Conservation (phyloP, 2,329 filamentous ascomycete genomes). For the Chrysosporium keratinophilum region DNA sequence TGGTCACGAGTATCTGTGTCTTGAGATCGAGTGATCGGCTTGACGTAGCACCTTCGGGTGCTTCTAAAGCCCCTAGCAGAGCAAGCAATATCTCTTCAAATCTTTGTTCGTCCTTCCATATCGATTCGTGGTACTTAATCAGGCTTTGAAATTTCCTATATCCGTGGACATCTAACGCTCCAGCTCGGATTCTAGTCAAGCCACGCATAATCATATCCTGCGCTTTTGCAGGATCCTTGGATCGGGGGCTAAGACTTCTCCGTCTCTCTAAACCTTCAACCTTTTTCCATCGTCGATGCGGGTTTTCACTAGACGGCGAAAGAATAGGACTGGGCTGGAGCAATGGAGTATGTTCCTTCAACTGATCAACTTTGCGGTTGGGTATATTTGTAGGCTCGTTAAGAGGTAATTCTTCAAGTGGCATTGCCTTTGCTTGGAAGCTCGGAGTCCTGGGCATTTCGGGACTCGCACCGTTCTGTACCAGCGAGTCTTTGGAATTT, state of each 20-base stretch:
- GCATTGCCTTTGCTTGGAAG: slow-evolving; percentile 22
- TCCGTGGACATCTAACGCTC: slow-evolving; percentile 32
- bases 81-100: slow-evolving; percentile 32
- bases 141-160: slow-evolving; percentile 36
- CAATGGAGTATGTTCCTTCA: slow-evolving; percentile 12
- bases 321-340: slow-evolving; percentile 9
- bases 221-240: slow-evolving; percentile 30
- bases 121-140: slow-evolving; percentile 29
- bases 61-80: slow-evolving; percentile 31
- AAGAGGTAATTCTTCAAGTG: slow-evolving; percentile 31
- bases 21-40: slow-evolving; percentile 29
- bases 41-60: slow-evolving; percentile 21
- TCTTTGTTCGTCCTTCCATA: slow-evolving; percentile 28
- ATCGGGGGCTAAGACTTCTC: slow-evolving; percentile 30
- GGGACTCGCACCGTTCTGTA: slow-evolving; percentile 14
- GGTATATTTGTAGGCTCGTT: slow-evolving; percentile 27
- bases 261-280: slow-evolving; percentile 23
- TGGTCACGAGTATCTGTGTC: slow-evolving; percentile 34
- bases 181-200: slow-evolving; percentile 27
- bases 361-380: slow-evolving; percentile 22
- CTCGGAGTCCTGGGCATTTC: slow-evolving; percentile 19
- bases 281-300: slow-evolving; percentile 27
- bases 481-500: slow-evolving; percentile 20
- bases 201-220: slow-evolving; percentile 32
- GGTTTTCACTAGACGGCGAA: slow-evolving; percentile 18